phyloP scores from a whole-genome alignment of 257 asterid genomes.

The Solanum gracilifrons region DNA sequence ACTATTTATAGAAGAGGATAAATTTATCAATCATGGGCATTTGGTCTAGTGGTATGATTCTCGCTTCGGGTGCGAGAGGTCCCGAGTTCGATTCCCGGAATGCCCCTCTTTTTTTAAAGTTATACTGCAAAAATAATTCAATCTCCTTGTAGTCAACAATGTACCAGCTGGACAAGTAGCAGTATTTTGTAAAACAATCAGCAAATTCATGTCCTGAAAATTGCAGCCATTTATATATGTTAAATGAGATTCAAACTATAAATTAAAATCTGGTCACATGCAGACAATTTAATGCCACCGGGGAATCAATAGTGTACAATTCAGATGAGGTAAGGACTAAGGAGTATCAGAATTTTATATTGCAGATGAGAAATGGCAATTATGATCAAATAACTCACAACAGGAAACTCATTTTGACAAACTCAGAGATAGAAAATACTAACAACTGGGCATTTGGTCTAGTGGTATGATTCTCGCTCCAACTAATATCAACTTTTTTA shows the following conservation, averaged over 20 bases:
- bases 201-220: not conserved
- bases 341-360: not conserved
- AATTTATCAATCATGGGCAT: not conserved
- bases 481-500: not conserved
- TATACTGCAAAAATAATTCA: not conserved
- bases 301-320: not conserved
- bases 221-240: not conserved
- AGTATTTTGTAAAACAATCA: not conserved
- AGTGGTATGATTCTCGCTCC: slow-evolving; percentile 35
- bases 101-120: slow-evolving; percentile 1
- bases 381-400: not conserved
- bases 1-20: no score
- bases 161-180: no score
- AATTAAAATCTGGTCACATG: not conserved
- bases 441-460: no score
- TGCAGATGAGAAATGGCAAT: not conserved
- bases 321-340: not conserved
- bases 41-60: slow-evolving; percentile 73
- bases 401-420: not conserved
- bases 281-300: not conserved
- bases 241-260: not conserved
- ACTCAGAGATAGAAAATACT: not conserved
- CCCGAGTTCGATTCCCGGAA: slow-evolving; percentile 72
- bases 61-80: slow-evolving; percentile 81
- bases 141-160: no score